Conservation (phyloP, 805 yeast species). For the Zygosaccharomyces lentus region DNA sequence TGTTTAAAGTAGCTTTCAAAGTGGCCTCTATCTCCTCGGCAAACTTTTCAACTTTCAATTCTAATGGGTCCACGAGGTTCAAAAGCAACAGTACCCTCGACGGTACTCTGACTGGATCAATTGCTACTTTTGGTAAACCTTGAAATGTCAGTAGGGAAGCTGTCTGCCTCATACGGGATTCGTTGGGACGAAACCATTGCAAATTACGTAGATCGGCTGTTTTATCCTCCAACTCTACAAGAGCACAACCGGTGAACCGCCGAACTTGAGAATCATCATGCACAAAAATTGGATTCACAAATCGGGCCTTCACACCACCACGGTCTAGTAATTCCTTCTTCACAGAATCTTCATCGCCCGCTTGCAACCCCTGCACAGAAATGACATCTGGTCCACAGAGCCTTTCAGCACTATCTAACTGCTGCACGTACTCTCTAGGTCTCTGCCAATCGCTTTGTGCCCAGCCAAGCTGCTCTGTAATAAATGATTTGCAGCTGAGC, state of each 20-base stretch:
- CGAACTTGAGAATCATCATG: not conserved
- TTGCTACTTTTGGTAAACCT: slow-evolving; percentile 38
- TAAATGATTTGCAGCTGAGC: slow-evolving; percentile 21
- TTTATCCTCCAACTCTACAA: slow-evolving; percentile 20
- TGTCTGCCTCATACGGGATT: slow-evolving; percentile 18
- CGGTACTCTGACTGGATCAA: slow-evolving; percentile 15
- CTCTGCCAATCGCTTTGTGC: slow-evolving; percentile 23
- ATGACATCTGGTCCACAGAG: slow-evolving; percentile 22
- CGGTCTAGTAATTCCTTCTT: slow-evolving; percentile 7
- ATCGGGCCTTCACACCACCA: slow-evolving; percentile 11
- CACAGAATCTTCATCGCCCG: slow-evolving; percentile 11
- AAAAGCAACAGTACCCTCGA: slow-evolving; percentile 58
- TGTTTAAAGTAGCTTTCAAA: slow-evolving; percentile 37
- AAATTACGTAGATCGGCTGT: not conserved
- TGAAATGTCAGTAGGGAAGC: slow-evolving; percentile 31
- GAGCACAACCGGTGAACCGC: slow-evolving; percentile 28
- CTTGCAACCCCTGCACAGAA: slow-evolving; percentile 16
- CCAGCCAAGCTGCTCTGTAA: slow-evolving; percentile 17
- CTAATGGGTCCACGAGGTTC: slow-evolving; percentile 63
- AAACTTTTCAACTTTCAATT: slow-evolving; percentile 48
- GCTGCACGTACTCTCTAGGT: slow-evolving; percentile 27
- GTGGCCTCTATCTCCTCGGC: slow-evolving; percentile 50
- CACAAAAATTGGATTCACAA: slow-evolving; percentile 12
- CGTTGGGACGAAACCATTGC: slow-evolving; percentile 25
- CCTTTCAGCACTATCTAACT: slow-evolving; percentile 17